Conservation (phyloP, 805 yeast genomes). For the Yamadazyma kitorensis region DNA sequence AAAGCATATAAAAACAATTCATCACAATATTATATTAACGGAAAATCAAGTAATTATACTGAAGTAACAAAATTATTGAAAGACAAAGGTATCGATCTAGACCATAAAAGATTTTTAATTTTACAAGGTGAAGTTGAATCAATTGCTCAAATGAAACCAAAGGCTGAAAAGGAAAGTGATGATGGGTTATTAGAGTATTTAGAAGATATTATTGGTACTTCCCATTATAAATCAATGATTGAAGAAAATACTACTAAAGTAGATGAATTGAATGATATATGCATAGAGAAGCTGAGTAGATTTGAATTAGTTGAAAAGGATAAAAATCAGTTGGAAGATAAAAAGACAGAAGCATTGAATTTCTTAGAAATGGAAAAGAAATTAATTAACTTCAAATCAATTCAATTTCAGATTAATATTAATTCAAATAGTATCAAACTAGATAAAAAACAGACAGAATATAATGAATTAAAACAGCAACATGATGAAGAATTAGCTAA, state of each 20-base stretch:
- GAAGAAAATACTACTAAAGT: slow-evolving; percentile 59
- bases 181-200: slow-evolving; percentile 92
- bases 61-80: slow-evolving; percentile 74
- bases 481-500: slow-evolving; percentile 27
- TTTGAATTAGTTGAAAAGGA: slow-evolving; percentile 79
- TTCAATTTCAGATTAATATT: slow-evolving; percentile 53
- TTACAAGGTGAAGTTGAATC: slow-evolving; percentile 98
- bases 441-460: slow-evolving; percentile 26
- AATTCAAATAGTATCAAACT: slow-evolving; percentile 40
- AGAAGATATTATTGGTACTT: slow-evolving; percentile 96
- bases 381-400: slow-evolving; percentile 50
- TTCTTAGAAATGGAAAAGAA: slow-evolving; percentile 65
- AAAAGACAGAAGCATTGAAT: slow-evolving; percentile 65
- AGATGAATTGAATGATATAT: slow-evolving; percentile 75
- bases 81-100: slow-evolving; percentile 86
- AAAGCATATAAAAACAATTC: slow-evolving; percentile 73
- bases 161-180: slow-evolving; percentile 87
- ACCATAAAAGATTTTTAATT: slow-evolving; percentile 91
- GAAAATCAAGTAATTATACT: slow-evolving; percentile 64
- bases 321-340: slow-evolving; percentile 59
- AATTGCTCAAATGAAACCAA: slow-evolving; percentile 98
- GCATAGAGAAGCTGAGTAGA: slow-evolving; percentile 77
- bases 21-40: slow-evolving; percentile 77
- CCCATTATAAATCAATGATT: slow-evolving; percentile 74
- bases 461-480: slow-evolving; percentile 36